Evolutionary conservation across 345 rosid species (phyloP).

Genomic region (Streptanthus diversifolius): DNA sequence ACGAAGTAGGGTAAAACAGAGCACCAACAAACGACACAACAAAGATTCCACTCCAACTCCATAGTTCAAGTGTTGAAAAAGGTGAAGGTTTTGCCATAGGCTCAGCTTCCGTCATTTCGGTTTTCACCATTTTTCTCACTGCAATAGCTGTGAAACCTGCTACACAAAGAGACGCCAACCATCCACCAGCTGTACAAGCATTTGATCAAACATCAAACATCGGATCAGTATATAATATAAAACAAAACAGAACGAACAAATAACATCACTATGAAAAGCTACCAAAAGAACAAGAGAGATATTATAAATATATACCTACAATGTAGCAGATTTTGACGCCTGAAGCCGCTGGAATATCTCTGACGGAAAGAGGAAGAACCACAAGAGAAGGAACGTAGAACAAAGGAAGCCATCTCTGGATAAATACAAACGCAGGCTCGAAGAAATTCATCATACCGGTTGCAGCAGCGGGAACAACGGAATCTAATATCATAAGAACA

Average conservation of each 20-base stretch:
- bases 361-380: conserved; percentile 81
- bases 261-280: neutral
- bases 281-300: neutral
- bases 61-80: conserved; percentile 63
- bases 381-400: conserved; percentile 92
- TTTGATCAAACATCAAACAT: neutral
- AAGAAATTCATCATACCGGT: conserved; percentile 66
- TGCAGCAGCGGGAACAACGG: conserved; percentile 65
- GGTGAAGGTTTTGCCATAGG: conserved; percentile 90
- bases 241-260: neutral
- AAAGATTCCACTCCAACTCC: conserved; percentile 77
- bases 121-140: conserved; percentile 74
- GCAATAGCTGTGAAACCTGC: conserved; percentile 87
- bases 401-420: conserved; percentile 95
- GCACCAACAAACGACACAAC: conserved; percentile 65
- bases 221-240: neutral
- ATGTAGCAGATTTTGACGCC: conserved; percentile 87
- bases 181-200: conserved; percentile 67
- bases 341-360: conserved; percentile 89
- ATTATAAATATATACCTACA: conserved; percentile 37
- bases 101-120: conserved; percentile 86
- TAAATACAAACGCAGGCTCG: conserved; percentile 76
- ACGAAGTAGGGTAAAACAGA: conserved; percentile 55
- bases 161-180: conserved; percentile 91
- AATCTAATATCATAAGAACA: conserved; percentile 60